Conservation (phyloP, 148 eudicot species). For the Simmondsia chinensis region DNA sequence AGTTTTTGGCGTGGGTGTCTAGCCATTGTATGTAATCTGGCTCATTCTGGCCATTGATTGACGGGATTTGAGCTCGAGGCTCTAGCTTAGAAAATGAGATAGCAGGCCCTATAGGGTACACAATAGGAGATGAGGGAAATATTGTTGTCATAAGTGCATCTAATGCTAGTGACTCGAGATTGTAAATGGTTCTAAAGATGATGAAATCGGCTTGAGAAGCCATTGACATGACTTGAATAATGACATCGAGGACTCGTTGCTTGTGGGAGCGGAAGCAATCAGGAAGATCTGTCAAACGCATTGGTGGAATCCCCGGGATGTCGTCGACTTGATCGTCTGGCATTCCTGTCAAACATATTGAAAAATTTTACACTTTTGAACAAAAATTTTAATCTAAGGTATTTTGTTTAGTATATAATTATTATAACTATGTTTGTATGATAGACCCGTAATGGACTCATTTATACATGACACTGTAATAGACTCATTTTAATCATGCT, state of each 20-base stretch:
- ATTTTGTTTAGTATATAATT: too few relatives aligned
- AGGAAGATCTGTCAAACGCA: too few relatives aligned
- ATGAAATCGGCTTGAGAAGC: constrained; percentile 6
- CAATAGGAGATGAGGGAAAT: neutral
- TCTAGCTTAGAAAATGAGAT: neutral
- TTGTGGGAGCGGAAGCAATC: neutral
- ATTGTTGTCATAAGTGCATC: neutral
- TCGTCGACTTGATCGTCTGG: constrained; percentile 3
- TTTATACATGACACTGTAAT: too few relatives aligned
- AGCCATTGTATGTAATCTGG: too few relatives aligned
- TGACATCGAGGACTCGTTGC: neutral
- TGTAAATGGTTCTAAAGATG: constrained; percentile 1
- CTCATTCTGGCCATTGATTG: too few relatives aligned
- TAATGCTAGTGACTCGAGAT: constrained; percentile 2
- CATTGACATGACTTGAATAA: neutral
- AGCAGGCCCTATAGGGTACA: constrained; percentile 2
- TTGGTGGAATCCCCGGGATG: constrained; percentile 6
- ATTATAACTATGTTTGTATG: too few relatives aligned
- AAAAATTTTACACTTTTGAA: too few relatives aligned
- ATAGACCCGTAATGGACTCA: too few relatives aligned
- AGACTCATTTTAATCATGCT: too few relatives aligned
- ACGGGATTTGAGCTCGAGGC: too few relatives aligned
- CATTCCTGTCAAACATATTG: neutral
- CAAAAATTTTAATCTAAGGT: too few relatives aligned
- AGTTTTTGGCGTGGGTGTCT: too few relatives aligned